Evolutionary conservation across 371 early-diverging fungal species (phyloP), one percentile per base, ranked within the genome.

Genomic region (Mortierella sp.): DNA sequence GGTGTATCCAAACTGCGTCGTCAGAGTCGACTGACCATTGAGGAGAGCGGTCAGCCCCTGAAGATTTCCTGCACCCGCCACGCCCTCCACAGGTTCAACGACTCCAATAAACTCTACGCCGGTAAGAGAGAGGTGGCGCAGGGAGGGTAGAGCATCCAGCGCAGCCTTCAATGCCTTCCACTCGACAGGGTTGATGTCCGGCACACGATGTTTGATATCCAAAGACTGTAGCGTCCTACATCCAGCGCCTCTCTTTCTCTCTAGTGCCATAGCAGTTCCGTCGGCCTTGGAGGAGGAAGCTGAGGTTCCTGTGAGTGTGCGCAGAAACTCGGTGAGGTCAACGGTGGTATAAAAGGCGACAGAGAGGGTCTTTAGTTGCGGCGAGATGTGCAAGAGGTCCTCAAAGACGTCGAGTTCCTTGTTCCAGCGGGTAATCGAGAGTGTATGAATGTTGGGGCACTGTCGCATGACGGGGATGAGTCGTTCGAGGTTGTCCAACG

Each of bases 341-440:
- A 76, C 70, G 0, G 73, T 69, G 19, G 68, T 68, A 53, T 76
- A 80, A 58, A 80, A 80, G 13, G 80, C 71, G 16, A 80, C 76
- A 29, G 45, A 65, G 24, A 80, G n/a, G n/a, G 10, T 13, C 53
- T 73, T 67, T 9, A 80, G 76, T 8, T 41, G 34, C 2, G 76
- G 66, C 19, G 68, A 26, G 16, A 24, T 43, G 5, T 53, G 22
- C 4, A 72, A 34, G 4, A 76, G 24, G 2, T 67, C 50, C 3
- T 53, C 55, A 50, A 80, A 80, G 40, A 69, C 47, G 1, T 52
- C 39, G 3, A 75, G 24, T 31, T 80, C 80, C 29, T 40, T 41
- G 50, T 63, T 68, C 80, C 80, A 80, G 13, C 80, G 80, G 1
- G 76, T 72, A 26, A 80, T 44, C 0, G 71, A 44, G 6, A 80